These are phyloP conservation scores for Ceratobasidium sp. DNA, from an alignment of 1,284 basidiomycete species.

Conservation along the genomic window DNA sequence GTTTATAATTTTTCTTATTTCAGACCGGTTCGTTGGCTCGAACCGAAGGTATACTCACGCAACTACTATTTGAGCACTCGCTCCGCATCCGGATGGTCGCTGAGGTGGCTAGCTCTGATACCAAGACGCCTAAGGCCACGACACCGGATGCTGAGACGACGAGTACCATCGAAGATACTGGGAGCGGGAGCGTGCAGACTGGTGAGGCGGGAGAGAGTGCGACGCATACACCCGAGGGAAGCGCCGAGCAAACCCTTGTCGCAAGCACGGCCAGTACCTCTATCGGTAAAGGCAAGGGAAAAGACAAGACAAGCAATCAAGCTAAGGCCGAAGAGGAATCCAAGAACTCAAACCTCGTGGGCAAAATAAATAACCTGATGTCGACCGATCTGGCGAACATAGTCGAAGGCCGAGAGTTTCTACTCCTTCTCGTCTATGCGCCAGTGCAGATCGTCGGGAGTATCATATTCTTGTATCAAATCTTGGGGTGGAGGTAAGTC, in stretches of 20 bases:
- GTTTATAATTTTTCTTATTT: neutral
- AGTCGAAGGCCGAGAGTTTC: constrained; percentile 56
- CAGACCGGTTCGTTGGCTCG: constrained; percentile 41
- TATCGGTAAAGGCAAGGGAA: neutral
- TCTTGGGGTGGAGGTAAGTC: constrained; percentile 56
- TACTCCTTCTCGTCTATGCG: constrained; percentile 52
- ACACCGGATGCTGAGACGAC: neutral
- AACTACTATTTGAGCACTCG: constrained; percentile 58
- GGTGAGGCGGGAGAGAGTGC: neutral
- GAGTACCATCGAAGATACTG: neutral
- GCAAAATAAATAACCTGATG: constrained; percentile 46
- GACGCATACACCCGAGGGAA: constrained; percentile 4
- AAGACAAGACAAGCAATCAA: too few relatives aligned
- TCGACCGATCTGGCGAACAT: constrained; percentile 60
- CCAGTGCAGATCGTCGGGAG: constrained; percentile 61
- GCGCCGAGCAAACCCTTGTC: constrained; percentile 20
- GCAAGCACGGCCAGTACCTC: constrained; percentile 7
- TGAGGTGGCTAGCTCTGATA: constrained; percentile 11
- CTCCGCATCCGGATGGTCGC: constrained; percentile 67
- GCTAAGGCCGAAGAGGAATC: neutral
- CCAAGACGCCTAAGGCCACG: constrained; percentile 21
- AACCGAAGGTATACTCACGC: constrained; percentile 45
- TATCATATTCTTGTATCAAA: constrained; percentile 58
- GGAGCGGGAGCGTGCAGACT: neutral
- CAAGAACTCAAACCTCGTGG: constrained; percentile 38